A percentile compares a stretch with the other conserved stretches of the same genome.
These are phyloP conservation scores for Herpetomonas tarakana DNA, from an alignment of 208 protist genomes.

Conservation along the genomic window DNA sequence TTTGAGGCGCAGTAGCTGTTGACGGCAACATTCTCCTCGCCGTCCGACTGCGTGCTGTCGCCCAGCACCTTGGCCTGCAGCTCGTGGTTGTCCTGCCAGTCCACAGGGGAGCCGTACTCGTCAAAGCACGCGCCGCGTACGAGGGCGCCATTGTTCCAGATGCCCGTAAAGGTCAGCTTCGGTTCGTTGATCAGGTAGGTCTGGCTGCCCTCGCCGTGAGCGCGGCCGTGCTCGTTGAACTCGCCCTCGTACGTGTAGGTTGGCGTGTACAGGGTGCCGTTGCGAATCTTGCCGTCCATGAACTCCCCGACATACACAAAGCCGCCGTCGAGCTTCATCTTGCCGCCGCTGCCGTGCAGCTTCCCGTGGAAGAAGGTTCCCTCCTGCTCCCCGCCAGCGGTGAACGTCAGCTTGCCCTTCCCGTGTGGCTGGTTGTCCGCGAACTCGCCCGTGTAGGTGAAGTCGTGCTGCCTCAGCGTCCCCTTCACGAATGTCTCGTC, in stretches of 20 bases:
- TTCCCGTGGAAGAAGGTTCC: slow-evolving; percentile 87
- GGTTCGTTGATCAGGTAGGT: slow-evolving; percentile 87
- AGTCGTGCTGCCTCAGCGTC: slow-evolving; percentile 74
- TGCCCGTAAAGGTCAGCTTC: slow-evolving; percentile 79
- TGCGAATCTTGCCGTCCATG: slow-evolving; percentile 71
- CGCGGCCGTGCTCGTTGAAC: slow-evolving; percentile 85
- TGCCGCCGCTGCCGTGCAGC: slow-evolving; percentile 77
- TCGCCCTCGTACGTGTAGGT: slow-evolving; percentile 92
- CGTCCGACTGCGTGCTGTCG: slow-evolving; percentile 24
- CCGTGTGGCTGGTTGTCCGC: slow-evolving; percentile 82
- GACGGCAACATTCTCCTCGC: slow-evolving; percentile 56
- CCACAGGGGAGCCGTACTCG: slow-evolving; percentile 83
- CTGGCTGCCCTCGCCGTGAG: slow-evolving; percentile 82
- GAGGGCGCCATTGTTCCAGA: slow-evolving; percentile 83
- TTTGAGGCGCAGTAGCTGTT: slow-evolving; percentile 81
- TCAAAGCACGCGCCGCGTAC: slow-evolving; percentile 79
- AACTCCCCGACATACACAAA: slow-evolving; percentile 91
- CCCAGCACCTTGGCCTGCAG: slow-evolving; percentile 72
- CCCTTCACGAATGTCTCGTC: slow-evolving; percentile 85
- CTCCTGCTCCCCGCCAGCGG: slow-evolving; percentile 77
- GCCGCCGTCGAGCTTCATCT: slow-evolving; percentile 90
- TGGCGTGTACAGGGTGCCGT: slow-evolving; percentile 81
- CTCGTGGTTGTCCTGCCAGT: slow-evolving; percentile 86
- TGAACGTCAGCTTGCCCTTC: slow-evolving; percentile 67
- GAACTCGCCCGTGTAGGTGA: slow-evolving; percentile 86